Evolutionary conservation across 805 yeast genomes (phyloP).

Genomic region (Blastobotrys chiropterorum): DNA sequence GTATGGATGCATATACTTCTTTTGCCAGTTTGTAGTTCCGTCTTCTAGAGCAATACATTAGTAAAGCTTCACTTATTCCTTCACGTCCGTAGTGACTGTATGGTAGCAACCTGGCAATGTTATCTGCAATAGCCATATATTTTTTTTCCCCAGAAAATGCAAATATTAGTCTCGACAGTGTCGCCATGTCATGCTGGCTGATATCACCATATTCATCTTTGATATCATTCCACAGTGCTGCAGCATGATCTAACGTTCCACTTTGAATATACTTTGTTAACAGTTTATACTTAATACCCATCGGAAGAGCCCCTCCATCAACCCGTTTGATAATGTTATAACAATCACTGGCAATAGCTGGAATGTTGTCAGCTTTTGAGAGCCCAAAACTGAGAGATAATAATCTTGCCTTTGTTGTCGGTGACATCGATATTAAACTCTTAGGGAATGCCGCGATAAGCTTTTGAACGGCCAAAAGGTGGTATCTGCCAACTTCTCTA

Average conservation of each 20-base stretch:
- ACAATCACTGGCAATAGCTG: neutral
- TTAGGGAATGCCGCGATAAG: neutral
- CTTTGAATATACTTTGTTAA: conserved; percentile 9
- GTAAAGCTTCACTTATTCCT: conserved; percentile 20
- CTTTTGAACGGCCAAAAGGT: neutral
- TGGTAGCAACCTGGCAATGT: conserved; percentile 14
- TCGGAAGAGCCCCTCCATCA: neutral
- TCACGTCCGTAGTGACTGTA: conserved; percentile 10
- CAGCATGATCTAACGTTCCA: conserved; percentile 7
- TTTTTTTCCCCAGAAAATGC: conserved; percentile 16
- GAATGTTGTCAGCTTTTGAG: neutral
- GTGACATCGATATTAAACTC: neutral
- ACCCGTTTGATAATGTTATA: neutral
- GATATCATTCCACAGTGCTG: conserved; percentile 8
- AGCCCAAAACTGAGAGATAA: neutral
- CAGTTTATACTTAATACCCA: conserved; percentile 4
- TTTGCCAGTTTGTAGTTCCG: conserved; percentile 13
- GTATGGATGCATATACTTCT: conserved; percentile 10
- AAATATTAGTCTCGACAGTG: conserved; percentile 14
- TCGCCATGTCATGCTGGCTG: conserved; percentile 1
- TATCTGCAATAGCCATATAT: conserved; percentile 9
- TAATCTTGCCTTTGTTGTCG: neutral
- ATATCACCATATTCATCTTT: neutral
- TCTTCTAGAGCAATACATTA: conserved; percentile 17
- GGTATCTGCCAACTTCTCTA: neutral